These are phyloP conservation scores for Verticillium longisporum DNA, from an alignment of 2,329 filamentous ascomycete species.

Conservation along the genomic window DNA sequence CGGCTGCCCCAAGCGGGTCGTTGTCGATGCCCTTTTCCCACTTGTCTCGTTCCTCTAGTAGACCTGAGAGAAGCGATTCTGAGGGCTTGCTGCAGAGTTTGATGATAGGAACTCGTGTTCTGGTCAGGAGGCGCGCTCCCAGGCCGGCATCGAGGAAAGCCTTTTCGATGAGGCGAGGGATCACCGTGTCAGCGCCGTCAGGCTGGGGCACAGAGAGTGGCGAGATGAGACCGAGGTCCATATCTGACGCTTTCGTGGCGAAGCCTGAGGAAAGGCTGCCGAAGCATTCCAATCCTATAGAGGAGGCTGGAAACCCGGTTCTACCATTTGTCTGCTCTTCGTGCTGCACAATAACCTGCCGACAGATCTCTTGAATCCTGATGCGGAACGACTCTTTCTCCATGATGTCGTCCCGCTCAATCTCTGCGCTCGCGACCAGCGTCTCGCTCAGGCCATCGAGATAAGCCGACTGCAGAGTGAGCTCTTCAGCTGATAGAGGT, in stretches of 20 bases:
- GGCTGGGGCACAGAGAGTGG: slow-evolving; percentile 48
- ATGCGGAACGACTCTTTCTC: slow-evolving; percentile 67
- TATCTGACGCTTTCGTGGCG: slow-evolving; percentile 80
- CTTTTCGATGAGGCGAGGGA: slow-evolving; percentile 71
- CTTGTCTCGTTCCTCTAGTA: slow-evolving; percentile 59
- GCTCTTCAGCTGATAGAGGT: slow-evolving; percentile 28
- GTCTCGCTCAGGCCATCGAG: slow-evolving; percentile 45
- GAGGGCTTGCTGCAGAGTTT: slow-evolving; percentile 73
- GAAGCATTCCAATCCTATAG: slow-evolving; percentile 68
- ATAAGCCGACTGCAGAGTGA: slow-evolving; percentile 38
- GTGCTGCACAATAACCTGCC: slow-evolving; percentile 46
- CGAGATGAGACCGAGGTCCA: slow-evolving; percentile 78
- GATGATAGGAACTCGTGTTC: slow-evolving; percentile 79
- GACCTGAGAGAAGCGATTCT: slow-evolving; percentile 48
- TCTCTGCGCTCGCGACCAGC: slow-evolving; percentile 50
- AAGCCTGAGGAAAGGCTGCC: slow-evolving; percentile 81
- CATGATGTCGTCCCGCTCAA: slow-evolving; percentile 54
- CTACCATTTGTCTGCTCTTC: slow-evolving; percentile 29
- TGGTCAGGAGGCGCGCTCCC: slow-evolving; percentile 69
- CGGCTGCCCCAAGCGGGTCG: slow-evolving; percentile 27
- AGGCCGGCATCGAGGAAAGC: slow-evolving; percentile 64
- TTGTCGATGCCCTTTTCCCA: slow-evolving; percentile 57
- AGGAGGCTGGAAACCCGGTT: slow-evolving; percentile 39
- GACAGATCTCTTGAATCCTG: slow-evolving; percentile 58
- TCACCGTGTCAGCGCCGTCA: slow-evolving; percentile 48